Evolutionary conservation across 2,329 filamentous ascomycete genomes (phyloP), one percentile per base, ranked within the genome.

Genomic region (Zymoseptoria ardabiliae): DNA sequence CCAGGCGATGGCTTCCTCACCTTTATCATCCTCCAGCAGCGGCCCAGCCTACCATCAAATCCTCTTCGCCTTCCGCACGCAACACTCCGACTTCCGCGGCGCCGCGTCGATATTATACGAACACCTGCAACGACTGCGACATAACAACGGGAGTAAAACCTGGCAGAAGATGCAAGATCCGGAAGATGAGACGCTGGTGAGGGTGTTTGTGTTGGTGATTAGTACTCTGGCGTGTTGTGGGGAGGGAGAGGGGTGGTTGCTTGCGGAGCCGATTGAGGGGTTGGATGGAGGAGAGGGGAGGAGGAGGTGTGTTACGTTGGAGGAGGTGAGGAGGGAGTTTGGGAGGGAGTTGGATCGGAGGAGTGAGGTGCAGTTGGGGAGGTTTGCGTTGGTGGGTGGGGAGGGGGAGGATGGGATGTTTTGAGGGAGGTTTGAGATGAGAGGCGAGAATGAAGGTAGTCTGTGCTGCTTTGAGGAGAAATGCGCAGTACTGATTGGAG

Each of bases 201-300:
- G 89, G 66, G 88, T 90, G 69, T 94, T 96, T 68, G 78, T 97
- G n/a, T 82, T 91, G 62, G 82, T 99, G 51, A 96, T 99, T 77
- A 99, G 99, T 72, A 87, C 91, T 0, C 79, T 99, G 61, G 90
- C 89, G 65, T 96, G 91, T 64, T 91, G 97, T 49, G 85, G 89
- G 54, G 79, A 86, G 60, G 84, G 90, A 85, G 89, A 96, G 69
- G 88, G 87, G 1, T 99, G 95, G 83, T 84, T 96, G n/a, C 75
- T 85, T 20, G 80, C 82, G 19, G 79, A 81, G 49, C 74, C 78
- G 35, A 73, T 75, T 11, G 74, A 79, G 45, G 58, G 76, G 74
- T 68, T 79, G 76, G 53, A 66, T 63, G 58, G 51, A 63, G 61
- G 50, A 21, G 63, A 61, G 3, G 61, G 67, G 57, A 88, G 87